Base-by-base conservation (phyloP, 2,329 filamentous ascomycete species). In the Parasarocladium wereldwijsianum region DNA sequence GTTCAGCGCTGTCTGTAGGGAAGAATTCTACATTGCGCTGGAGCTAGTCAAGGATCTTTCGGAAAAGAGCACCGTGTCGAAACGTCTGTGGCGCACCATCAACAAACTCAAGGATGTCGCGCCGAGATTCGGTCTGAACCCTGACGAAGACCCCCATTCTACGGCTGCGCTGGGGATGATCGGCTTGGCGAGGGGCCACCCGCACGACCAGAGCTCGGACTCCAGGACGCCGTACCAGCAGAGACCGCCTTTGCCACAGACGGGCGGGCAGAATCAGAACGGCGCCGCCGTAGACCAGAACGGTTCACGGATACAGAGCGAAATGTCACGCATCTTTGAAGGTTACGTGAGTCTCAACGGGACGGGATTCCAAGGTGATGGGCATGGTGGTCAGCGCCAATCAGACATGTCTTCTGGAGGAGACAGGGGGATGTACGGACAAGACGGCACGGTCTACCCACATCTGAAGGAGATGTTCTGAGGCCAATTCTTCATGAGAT, bases 21-120 rank as follows among this genome's bases (percentile, higher is more conserved):
- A 79, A 25, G 80, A 86, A 49, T 86, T 86, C 45, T 83, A 84
- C 54, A 72, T 79, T 63, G 78, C 76, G 0, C 64, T 86, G 1
- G 76, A 83, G 32, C 58, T 86, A 3, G 70, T 86, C 22, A 76
- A 79, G 37, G 75, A 77, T 32, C 63, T 86, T 32, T 80, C 74
- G 4, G 68, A 70, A 17, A 74, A 76, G 42, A 79, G 72, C 16
- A 81, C 70, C 55, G 73, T 84, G 3, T 77, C 72, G 5, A 74
- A 79, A 40, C 64, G 79, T 1, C 55, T 86, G 2, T 86, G 80
- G 80, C 67, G 69, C 37, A 82, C 75, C 0, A 72, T 84, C 31
- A 64, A 66, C 24, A 70, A 73, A 0, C 63, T 86, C 21, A 81
- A 80, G 41, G 71, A 80, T 35, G 71, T 82, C 6, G 79, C 75